Evolutionary conservation across 2,329 filamentous ascomycete genomes (phyloP).

Genomic region (Bipolaris bicolor): DNA sequence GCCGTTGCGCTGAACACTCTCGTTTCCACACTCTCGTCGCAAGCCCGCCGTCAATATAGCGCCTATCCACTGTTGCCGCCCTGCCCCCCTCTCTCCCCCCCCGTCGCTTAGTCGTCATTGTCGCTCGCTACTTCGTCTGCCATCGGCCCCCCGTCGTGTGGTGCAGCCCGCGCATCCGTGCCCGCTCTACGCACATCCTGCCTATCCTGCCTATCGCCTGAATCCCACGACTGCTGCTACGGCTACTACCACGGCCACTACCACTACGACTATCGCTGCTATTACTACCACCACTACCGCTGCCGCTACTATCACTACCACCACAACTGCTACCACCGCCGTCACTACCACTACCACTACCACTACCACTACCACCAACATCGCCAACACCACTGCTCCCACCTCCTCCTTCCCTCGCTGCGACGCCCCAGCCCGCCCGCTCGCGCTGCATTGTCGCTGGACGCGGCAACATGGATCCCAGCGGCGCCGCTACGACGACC

Average conservation of each 20-base stretch:
- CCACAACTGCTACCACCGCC: neutral
- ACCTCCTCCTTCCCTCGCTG: neutral
- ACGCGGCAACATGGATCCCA: constrained; percentile 40
- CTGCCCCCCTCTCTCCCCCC: neutral
- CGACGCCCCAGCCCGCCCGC: constrained; percentile 16
- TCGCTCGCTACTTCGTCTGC: constrained; percentile 18
- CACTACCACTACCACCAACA: constrained; percentile 4
- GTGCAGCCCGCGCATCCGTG: constrained; percentile 26
- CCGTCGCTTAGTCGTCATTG: constrained; percentile 1
- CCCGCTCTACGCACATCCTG: constrained; percentile 15
- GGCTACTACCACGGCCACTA: neutral
- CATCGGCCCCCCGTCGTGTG: constrained; percentile 11
- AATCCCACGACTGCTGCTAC: constrained; percentile 1
- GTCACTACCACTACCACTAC: neutral
- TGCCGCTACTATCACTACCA: neutral
- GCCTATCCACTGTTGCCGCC: constrained; percentile 1
- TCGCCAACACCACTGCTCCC: constrained; percentile 7
- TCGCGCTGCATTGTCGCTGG: constrained; percentile 22
- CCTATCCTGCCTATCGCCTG: constrained; percentile 8
- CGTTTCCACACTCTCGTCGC: constrained; percentile 1
- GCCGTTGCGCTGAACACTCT: constrained; percentile 16
- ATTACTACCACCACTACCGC: neutral
- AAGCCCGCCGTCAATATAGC: constrained; percentile 5
- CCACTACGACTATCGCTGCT: neutral
- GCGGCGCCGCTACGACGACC: constrained; percentile 28